Conservation (phyloP, 75 land plant genomes). For the Sequoia sempervirens region DNA sequence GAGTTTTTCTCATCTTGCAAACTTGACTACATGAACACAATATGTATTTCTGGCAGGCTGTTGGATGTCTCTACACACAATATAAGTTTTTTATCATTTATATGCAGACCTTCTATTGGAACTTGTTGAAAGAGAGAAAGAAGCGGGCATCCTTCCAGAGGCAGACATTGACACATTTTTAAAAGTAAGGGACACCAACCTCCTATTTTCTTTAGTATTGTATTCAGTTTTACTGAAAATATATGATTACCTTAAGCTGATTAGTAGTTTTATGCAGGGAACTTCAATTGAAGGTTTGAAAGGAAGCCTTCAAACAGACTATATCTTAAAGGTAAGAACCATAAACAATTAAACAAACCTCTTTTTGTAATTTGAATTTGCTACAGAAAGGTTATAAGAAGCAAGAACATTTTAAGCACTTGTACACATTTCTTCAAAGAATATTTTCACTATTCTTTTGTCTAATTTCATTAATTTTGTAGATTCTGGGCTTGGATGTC, state of each 20-base stretch:
- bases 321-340: conserved; percentile 53
- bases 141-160: conserved; percentile 59
- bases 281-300: conserved; percentile 55
- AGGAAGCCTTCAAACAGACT: conserved; percentile 61
- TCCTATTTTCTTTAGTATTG: background rate
- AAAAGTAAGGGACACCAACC: conserved; percentile 41
- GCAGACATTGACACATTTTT: conserved; percentile 83
- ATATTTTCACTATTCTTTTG: background rate
- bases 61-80: background rate
- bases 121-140: conserved; percentile 57
- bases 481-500: conserved; percentile 25
- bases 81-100: background rate
- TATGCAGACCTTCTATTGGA: conserved; percentile 49
- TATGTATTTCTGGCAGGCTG: background rate
- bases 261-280: conserved; percentile 36
- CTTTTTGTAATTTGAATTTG: background rate
- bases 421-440: background rate
- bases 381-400: background rate
- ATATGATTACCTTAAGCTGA: background rate
- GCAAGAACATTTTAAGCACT: background rate
- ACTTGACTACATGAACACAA: background rate
- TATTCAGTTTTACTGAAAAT: background rate
- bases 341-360: background rate
- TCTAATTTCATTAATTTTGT: conserved; percentile 6
- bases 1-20: background rate